A percentile compares a stretch with the other conserved stretches of the same genome.
Evolutionary conservation across 1,139 yeast species (phyloP).

Genomic region (Kodamaea fungicola): DNA sequence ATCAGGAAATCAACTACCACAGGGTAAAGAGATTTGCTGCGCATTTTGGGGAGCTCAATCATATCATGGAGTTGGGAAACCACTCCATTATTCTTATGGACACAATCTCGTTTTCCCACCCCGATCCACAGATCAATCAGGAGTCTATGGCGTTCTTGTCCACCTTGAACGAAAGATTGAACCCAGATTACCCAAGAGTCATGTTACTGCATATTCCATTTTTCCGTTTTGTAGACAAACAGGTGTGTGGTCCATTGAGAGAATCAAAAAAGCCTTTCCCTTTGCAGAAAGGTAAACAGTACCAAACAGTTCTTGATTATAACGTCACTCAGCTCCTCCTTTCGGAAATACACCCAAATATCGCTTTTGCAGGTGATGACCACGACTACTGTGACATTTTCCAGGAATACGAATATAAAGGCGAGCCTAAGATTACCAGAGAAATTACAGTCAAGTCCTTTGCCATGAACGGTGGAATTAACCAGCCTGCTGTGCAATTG

Average conservation of each 20-base stretch:
- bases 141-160: slow-evolving; percentile 27
- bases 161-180: slow-evolving; percentile 16
- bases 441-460: slow-evolving; percentile 87
- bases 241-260: slow-evolving; percentile 63
- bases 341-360: slow-evolving; percentile 53
- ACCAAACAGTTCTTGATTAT: slow-evolving; percentile 69
- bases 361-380: slow-evolving; percentile 89
- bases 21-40: slow-evolving; percentile 60
- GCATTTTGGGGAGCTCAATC: slow-evolving; percentile 69
- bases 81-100: slow-evolving; percentile 77
- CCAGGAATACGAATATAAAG: slow-evolving; percentile 46
- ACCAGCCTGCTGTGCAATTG: slow-evolving; percentile 80
- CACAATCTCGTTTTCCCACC: slow-evolving; percentile 68
- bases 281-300: slow-evolving; percentile 67
- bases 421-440: slow-evolving; percentile 40
- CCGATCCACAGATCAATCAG: slow-evolving; percentile 21
- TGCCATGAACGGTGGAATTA: slow-evolving; percentile 90
- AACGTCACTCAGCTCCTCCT: slow-evolving; percentile 58
- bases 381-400: slow-evolving; percentile 88
- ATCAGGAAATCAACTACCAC: slow-evolving; percentile 60
- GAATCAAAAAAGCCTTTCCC: slow-evolving; percentile 66
- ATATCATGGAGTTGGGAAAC: slow-evolving; percentile 58
- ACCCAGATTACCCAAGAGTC: slow-evolving; percentile 54
- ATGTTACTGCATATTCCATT: slow-evolving; percentile 80
- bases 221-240: slow-evolving; percentile 52